A percentile compares a stretch with the other conserved stretches of the same genome.
These are phyloP conservation scores for Cladophialophora exuberans DNA, from an alignment of 2,329 filamentous ascomycete genomes.

Conservation along the genomic window DNA sequence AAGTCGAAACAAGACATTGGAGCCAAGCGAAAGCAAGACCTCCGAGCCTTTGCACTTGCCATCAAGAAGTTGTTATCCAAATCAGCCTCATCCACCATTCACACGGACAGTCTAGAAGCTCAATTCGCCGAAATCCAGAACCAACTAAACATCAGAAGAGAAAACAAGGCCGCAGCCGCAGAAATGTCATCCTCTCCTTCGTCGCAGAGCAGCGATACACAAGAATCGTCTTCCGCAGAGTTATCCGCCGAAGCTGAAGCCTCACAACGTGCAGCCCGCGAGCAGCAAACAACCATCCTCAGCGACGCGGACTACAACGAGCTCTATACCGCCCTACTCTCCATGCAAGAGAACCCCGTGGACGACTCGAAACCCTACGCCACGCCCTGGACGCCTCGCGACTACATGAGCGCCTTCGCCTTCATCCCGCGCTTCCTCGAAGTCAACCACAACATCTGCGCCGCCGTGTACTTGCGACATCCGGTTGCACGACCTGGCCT, in stretches of 20 bases:
- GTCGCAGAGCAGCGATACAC: slow-evolving; percentile 12
- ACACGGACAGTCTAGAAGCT: slow-evolving; percentile 55
- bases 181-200: slow-evolving; percentile 25
- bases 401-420: slow-evolving; percentile 88
- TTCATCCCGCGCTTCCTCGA: slow-evolving; percentile 95
- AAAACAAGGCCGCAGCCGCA: slow-evolving; percentile 27
- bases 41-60: slow-evolving; percentile 71
- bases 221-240: slow-evolving; percentile 13
- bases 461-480: slow-evolving; percentile 91
- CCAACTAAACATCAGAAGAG: slow-evolving; percentile 47
- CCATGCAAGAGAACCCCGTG: slow-evolving; percentile 73
- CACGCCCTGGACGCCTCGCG: slow-evolving; percentile 85
- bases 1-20: slow-evolving; percentile 58
- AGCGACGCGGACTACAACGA: slow-evolving; percentile 52
- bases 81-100: slow-evolving; percentile 48
- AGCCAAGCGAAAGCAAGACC: slow-evolving; percentile 73
- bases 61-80: slow-evolving; percentile 66
- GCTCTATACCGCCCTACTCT: slow-evolving; percentile 60
- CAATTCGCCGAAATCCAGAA: slow-evolving; percentile 58
- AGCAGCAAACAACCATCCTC: slow-evolving; percentile 48
- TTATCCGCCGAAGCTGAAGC: slow-evolving; percentile 39
- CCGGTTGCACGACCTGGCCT: slow-evolving; percentile 82
- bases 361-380: slow-evolving; percentile 81
- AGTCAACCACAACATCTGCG: slow-evolving; percentile 96
- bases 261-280: slow-evolving; percentile 43